Evolutionary conservation across 768 basidiomycete species (phyloP), one percentile per base, ranked within the genome.

Genomic region (Suillus hirtellus): DNA sequence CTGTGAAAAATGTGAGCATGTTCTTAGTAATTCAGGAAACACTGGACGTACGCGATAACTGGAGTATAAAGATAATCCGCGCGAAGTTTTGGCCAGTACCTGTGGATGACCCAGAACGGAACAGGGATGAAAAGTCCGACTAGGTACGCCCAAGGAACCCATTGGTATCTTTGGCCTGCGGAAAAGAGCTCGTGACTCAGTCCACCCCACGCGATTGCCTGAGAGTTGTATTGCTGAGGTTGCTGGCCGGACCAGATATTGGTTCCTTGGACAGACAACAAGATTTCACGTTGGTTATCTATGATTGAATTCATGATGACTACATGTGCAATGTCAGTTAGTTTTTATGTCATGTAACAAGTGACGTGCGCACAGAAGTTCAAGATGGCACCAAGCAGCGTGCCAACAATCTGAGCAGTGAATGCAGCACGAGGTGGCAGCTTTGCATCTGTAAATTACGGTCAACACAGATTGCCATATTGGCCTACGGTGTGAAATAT

Each of bases 391-490:
- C 80, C 87, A 61, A 89, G 77, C 52, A 89, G 79, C 0, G 87
- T 87, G 4, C 87, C 87, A 79, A 83, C 82, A n/a, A 88, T 76
- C 68, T 89, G 89, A 8, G 86, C 85, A 11, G 84, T 70, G 72
- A 89, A 87, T 75, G 88, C 85, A 44, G 82, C 79, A 15, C 88
- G 85, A 27, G 89, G 87, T 34, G 89, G 87, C 49, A 90, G 82
- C 72, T 89, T 89, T 1, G 84, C 74, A 70, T 87, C 77, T 81
- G 58, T 42, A 43, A 8, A 61, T 43, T 40, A 19, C 24, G 9
- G 24, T 40, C 31, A 50, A 31, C 5, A 40, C 15, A n/a, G 21
- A 40, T 24, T 38, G 19, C 38, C 31, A 15, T 37, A 7, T 38
- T 21, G n/a, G 24, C 19, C 35, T 35, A n/a, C 56, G 38, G 14